phyloP scores from a whole-genome alignment of 768 basidiomycete genomes.

The Phlebiopsis flavidoalba region DNA sequence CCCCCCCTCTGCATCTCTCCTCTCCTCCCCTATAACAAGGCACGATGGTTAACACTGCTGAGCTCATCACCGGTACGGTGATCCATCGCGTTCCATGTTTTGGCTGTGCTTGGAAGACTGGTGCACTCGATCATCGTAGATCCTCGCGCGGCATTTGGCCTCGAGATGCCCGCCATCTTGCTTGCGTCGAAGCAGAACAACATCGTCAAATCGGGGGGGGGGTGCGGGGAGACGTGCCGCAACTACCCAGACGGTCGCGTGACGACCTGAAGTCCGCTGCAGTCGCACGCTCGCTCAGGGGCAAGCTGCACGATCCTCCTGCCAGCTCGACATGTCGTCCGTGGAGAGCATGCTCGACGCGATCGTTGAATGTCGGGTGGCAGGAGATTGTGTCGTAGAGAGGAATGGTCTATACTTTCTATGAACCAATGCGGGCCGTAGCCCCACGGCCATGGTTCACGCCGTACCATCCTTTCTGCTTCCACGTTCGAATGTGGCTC shows the following conservation, averaged over 20 bases:
- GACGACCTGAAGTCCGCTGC: constrained; percentile 18
- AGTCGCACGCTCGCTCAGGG: constrained; percentile 18
- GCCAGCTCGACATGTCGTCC: constrained; percentile 27
- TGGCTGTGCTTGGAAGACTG: no score
- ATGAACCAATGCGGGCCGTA: no score
- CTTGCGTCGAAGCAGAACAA: constrained; percentile 18
- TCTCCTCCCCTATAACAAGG: no score
- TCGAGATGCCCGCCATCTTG: constrained; percentile 23
- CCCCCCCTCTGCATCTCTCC: no score
- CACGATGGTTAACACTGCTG: no score
- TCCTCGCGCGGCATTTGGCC: constrained; percentile 27
- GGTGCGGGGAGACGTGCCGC: constrained; percentile 27
- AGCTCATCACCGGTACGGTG: no score
- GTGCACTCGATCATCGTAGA: constrained; percentile 13
- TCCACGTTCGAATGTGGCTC: background rate
- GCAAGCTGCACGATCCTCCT: constrained; percentile 29
- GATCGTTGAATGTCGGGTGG: constrained; percentile 21
- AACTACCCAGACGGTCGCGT: constrained; percentile 22
- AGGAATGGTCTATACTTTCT: constrained; percentile 32
- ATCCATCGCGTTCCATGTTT: no score
- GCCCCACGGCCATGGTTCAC: constrained; percentile 31
- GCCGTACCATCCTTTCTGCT: constrained; percentile 2
- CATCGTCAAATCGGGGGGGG: constrained; percentile 27
- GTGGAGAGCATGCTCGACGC: constrained; percentile 22
- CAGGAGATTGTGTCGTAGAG: constrained; percentile 25